Evolutionary conservation across 768 basidiomycete species (phyloP).

Genomic region (Mrakia frigida): DNA sequence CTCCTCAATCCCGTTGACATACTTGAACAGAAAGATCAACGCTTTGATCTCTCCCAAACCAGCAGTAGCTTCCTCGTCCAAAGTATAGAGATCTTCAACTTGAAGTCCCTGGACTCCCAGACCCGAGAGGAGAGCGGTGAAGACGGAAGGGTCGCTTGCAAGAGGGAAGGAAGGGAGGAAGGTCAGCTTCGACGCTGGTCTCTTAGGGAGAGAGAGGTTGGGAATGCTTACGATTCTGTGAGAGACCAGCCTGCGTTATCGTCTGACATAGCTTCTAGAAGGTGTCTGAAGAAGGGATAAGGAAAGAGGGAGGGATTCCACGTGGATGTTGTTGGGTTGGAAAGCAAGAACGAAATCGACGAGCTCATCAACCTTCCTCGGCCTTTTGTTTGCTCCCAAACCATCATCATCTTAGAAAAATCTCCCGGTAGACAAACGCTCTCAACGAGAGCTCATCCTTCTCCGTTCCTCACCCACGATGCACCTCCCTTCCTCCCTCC

Average conservation of each 20-base stretch:
- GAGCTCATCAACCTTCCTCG: not conserved
- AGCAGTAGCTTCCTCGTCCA: constrained; percentile 16
- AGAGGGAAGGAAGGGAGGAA: not conserved
- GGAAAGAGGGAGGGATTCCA: no score
- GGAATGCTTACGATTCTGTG: constrained; percentile 32
- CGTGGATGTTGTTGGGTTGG: not conserved
- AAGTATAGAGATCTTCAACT: constrained; percentile 28
- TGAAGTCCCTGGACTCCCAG: constrained; percentile 30
- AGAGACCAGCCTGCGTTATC: constrained; percentile 32
- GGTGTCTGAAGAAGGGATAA: not conserved
- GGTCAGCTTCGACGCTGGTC: not conserved
- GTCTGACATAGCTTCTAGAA: not conserved
- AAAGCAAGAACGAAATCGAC: not conserved
- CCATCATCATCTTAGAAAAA: not conserved
- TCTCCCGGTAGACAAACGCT: no score
- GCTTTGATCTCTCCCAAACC: constrained; percentile 27
- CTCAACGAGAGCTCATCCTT: not conserved
- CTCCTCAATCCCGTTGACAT: constrained; percentile 28
- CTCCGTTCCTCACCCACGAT: not conserved
- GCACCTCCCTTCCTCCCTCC: constrained; percentile 4
- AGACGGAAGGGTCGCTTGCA: constrained; percentile 29
- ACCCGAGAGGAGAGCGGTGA: constrained; percentile 19
- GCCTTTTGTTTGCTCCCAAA: not conserved
- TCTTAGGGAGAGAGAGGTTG: no score
- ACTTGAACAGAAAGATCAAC: constrained; percentile 32